Evolutionary conservation across 139 green algal species (phyloP).

Genomic region (Chlorella sp.): DNA sequence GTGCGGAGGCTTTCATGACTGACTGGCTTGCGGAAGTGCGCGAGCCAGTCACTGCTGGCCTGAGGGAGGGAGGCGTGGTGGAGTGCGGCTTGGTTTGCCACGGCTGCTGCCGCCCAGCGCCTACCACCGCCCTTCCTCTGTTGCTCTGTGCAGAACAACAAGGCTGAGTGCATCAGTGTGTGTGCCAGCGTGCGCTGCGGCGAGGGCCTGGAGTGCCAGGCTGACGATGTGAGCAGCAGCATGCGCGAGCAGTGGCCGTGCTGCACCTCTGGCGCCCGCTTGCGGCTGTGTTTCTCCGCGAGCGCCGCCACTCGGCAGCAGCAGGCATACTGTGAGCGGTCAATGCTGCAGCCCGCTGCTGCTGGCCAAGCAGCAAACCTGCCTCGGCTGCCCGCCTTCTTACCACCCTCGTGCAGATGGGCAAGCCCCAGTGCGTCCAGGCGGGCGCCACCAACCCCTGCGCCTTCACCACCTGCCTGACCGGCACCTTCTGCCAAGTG

Average conservation of each 20-base stretch:
- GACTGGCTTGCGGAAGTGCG: too few species aligned
- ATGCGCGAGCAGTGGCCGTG: too few species aligned
- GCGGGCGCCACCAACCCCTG: not conserved
- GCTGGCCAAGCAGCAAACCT: not conserved
- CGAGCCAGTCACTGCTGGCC: too few species aligned
- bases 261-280: too few species aligned
- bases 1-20: not conserved
- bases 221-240: not conserved
- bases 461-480: conserved; percentile 5
- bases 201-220: not conserved
- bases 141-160: not conserved
- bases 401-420: not conserved
- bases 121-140: not conserved
- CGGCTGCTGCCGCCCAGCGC: not conserved
- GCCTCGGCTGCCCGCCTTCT: not conserved
- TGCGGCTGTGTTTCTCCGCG: too few species aligned
- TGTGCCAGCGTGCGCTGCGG: not conserved
- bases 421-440: not conserved
- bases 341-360: not conserved
- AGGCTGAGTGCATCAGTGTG: not conserved
- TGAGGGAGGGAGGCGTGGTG: too few species aligned
- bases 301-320: too few species aligned
- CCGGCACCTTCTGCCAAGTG: not conserved
- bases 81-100: too few species aligned
- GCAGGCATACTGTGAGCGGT: not conserved